A percentile compares a stretch with the other conserved stretches of the same genome.
Conservation (phyloP, 2,329 filamentous ascomycete species). For the Sclerotinia glacialis region DNA sequence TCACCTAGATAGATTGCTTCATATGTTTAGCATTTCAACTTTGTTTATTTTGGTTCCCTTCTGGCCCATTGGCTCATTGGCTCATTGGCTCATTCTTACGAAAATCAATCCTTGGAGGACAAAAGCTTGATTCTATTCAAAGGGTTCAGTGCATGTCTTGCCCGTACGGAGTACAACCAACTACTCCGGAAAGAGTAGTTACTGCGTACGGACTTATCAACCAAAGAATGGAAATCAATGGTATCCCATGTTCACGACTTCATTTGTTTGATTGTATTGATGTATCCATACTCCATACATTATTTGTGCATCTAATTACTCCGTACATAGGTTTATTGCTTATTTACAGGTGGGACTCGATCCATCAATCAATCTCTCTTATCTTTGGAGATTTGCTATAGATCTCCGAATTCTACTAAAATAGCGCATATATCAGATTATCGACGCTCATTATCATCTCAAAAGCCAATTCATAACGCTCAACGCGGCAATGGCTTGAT, state of each 20-base stretch:
- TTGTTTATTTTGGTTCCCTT: neutral
- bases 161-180: slow-evolving; percentile 15
- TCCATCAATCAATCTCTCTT: slow-evolving; percentile 6
- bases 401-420: neutral
- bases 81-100: neutral
- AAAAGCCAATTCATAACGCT: neutral
- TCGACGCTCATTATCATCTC: neutral
- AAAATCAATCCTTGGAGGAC: neutral
- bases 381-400: slow-evolving; percentile 12
- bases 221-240: neutral
- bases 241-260: neutral
- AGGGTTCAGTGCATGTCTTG: slow-evolving; percentile 1
- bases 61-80: neutral
- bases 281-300: neutral
- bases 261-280: too few relatives aligned
- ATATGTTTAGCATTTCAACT: neutral
- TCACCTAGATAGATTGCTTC: neutral
- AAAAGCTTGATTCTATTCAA: neutral
- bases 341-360: slow-evolving; percentile 8
- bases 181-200: neutral
- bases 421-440: neutral
- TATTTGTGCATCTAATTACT: neutral
- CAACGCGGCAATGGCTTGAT: neutral
- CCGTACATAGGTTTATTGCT: neutral
- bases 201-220: neutral